Conservation (phyloP, 768 basidiomycete genomes). For the Cyclocybe aegerita region DNA sequence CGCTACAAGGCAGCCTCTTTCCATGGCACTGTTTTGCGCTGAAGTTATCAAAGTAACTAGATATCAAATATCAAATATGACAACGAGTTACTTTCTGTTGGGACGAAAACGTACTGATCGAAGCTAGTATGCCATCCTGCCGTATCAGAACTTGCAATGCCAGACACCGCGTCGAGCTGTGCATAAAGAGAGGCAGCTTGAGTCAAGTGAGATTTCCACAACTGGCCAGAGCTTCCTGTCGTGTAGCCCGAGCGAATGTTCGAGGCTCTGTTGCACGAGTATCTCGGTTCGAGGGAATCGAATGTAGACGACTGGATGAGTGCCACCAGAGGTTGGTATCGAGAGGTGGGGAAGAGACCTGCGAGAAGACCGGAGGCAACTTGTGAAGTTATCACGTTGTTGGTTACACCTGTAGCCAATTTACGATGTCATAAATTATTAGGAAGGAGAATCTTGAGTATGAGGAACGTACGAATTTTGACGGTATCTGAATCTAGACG, state of each 20-base stretch:
- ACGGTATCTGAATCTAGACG: constrained; percentile 29
- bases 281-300: constrained; percentile 49
- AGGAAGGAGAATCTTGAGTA: neutral
- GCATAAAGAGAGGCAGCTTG: constrained; percentile 37
- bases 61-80: neutral
- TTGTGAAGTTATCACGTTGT: constrained; percentile 54
- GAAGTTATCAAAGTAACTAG: constrained; percentile 51
- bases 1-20: constrained; percentile 43
- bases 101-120: constrained; percentile 39
- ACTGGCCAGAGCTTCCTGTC: constrained; percentile 31
- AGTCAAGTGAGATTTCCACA: constrained; percentile 43
- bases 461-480: constrained; percentile 33
- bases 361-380: constrained; percentile 45
- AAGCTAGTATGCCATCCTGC: constrained; percentile 51
- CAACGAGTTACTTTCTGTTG: neutral
- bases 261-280: constrained; percentile 39
- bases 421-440: neutral
- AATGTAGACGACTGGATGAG: constrained; percentile 38
- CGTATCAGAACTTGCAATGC: constrained; percentile 35
- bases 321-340: constrained; percentile 25
- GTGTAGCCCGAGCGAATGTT: constrained; percentile 33
- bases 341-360: constrained; percentile 43
- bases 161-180: constrained; percentile 42
- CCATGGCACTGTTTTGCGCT: constrained; percentile 50
- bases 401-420: constrained; percentile 42